Conservation (phyloP, 169 alveolate species). For the Plasmodium malariae region DNA sequence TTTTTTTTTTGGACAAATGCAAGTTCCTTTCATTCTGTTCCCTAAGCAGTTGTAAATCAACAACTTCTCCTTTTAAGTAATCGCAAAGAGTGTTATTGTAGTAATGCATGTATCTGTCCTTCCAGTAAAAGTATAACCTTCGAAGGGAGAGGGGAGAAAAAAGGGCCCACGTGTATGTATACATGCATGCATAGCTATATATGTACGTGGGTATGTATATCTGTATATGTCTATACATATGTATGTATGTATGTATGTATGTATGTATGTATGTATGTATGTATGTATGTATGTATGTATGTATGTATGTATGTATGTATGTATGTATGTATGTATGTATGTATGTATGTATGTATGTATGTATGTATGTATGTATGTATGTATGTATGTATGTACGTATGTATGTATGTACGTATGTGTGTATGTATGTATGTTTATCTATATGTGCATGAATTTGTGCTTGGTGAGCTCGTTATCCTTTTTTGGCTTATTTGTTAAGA, state of each 20-base stretch:
- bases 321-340: no score
- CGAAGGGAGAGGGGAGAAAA: neutral
- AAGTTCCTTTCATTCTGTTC: slow-evolving; percentile 68
- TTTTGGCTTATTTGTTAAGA: neutral
- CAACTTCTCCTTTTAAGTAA: slow-evolving; percentile 62
- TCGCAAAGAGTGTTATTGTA: slow-evolving; percentile 66
- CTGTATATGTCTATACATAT: neutral
- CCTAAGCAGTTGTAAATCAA: slow-evolving; percentile 57
- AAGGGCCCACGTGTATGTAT: neutral
- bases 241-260: neutral
- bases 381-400: no score
- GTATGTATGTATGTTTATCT: neutral
- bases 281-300: neutral
- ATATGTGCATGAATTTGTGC: no score
- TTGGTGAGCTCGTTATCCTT: no score
- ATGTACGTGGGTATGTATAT: neutral
- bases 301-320: no score
- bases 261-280: neutral
- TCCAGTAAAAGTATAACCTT: slow-evolving; percentile 60
- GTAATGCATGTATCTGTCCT: slow-evolving; percentile 68
- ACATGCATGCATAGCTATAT: neutral
- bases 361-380: no score
- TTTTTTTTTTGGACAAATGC: slow-evolving; percentile 38
- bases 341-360: no score
- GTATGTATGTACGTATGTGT: no score